phyloP scores from a whole-genome alignment of 1,139 yeast genomes.

The Blastobotrys buckinghamii region DNA sequence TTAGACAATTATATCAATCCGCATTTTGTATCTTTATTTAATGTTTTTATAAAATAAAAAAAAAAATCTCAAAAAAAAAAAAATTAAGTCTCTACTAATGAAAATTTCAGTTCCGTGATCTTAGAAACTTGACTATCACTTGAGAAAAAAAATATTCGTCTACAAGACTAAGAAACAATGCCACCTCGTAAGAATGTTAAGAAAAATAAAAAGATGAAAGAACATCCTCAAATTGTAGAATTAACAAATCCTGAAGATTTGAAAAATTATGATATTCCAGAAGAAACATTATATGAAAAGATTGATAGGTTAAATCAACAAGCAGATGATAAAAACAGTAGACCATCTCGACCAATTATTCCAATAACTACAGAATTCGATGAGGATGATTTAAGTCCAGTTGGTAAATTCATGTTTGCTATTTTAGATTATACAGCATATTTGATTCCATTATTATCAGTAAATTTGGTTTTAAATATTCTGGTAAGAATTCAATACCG shows the following conservation, averaged over 20 bases:
- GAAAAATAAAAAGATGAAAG: not conserved
- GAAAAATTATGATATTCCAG: conserved; percentile 20
- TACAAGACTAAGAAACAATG: not conserved
- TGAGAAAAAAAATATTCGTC: not conserved
- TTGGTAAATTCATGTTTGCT: conserved; percentile 27
- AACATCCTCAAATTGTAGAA: conserved; percentile 21
- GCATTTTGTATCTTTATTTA: conserved; percentile 7
- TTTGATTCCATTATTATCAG: conserved; percentile 31
- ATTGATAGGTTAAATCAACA: conserved; percentile 23
- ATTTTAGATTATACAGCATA: conserved; percentile 30
- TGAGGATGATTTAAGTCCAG: conserved; percentile 20
- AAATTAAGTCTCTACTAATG: not conserved
- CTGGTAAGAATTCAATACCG: conserved; percentile 32
- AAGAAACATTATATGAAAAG: conserved; percentile 26
- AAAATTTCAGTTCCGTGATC: too few species aligned
- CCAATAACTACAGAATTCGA: not conserved
- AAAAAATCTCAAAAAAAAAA: not conserved
- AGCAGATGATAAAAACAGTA: not conserved
- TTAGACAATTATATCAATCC: not conserved
- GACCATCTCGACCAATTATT: not conserved
- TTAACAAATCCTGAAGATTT: conserved; percentile 21
- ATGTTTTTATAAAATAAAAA: not conserved
- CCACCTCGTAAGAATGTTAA: conserved; percentile 6
- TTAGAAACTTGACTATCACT: too few species aligned
- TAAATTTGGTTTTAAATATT: conserved; percentile 31